phyloP scores from a whole-genome alignment of 1,139 yeast genomes.

The Suhomyces yuchorum region DNA sequence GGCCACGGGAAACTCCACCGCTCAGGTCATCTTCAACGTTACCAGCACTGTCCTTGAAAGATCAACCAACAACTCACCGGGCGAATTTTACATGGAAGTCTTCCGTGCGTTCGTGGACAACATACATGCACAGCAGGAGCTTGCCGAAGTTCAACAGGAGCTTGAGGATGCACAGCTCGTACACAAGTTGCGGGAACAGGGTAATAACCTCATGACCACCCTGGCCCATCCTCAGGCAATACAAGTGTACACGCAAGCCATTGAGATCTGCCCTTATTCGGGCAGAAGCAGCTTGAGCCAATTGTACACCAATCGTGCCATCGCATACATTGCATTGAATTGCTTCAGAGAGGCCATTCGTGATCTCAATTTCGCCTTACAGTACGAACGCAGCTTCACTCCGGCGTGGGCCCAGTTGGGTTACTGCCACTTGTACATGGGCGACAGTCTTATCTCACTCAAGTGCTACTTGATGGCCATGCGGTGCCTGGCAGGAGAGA shows the following conservation, averaged over 20 bases:
- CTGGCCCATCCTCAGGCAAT: slow-evolving; percentile 47
- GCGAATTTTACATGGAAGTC: neutral
- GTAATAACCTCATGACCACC: slow-evolving; percentile 44
- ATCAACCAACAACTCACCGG: neutral
- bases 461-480: slow-evolving; percentile 39
- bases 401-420: slow-evolving; percentile 53
- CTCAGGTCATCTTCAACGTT: neutral
- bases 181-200: slow-evolving; percentile 38
- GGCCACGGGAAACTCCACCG: neutral
- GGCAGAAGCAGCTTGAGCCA: slow-evolving; percentile 32
- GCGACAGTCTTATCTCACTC: slow-evolving; percentile 37
- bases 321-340: slow-evolving; percentile 47
- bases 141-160: neutral
- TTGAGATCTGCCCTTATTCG: slow-evolving; percentile 24
- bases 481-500: slow-evolving; percentile 34
- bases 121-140: slow-evolving; percentile 7
- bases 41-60: neutral
- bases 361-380: slow-evolving; percentile 40
- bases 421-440: slow-evolving; percentile 49
- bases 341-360: slow-evolving; percentile 46
- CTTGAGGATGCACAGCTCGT: slow-evolving; percentile 13
- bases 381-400: slow-evolving; percentile 35
- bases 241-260: slow-evolving; percentile 42
- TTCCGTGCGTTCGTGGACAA: slow-evolving; percentile 2
- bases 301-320: slow-evolving; percentile 42